A percentile compares a stretch with the other conserved stretches of the same genome.
Evolutionary conservation across 2,329 filamentous ascomycete species (phyloP).

Genomic region (Helicocarpus griseus): DNA sequence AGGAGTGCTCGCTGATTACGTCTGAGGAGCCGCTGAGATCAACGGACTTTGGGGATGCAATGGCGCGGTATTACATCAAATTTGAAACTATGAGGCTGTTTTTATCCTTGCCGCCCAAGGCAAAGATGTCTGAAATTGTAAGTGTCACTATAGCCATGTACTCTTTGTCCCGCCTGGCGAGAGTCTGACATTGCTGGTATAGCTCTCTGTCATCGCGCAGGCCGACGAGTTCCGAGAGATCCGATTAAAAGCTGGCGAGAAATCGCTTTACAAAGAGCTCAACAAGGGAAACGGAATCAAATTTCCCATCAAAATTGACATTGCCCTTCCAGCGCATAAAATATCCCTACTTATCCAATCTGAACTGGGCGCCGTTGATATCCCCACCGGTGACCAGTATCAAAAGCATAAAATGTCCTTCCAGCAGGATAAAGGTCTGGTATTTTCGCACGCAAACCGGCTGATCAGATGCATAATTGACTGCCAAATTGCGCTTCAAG

Average conservation of each 20-base stretch:
- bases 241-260: constrained; percentile 61
- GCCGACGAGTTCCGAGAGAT: constrained; percentile 65
- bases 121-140: constrained; percentile 60
- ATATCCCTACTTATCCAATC: constrained; percentile 68
- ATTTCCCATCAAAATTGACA: constrained; percentile 59
- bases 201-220: constrained; percentile 59
- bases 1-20: constrained; percentile 49
- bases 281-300: constrained; percentile 61
- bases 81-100: constrained; percentile 71
- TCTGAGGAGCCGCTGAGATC: constrained; percentile 43
- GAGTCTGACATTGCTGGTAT: not conserved
- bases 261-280: constrained; percentile 58
- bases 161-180: not conserved
- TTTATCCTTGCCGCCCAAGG: constrained; percentile 50
- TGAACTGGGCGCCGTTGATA: constrained; percentile 57
- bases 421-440: constrained; percentile 48
- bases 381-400: constrained; percentile 49
- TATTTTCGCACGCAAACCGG: constrained; percentile 61
- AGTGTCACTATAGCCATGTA: constrained; percentile 21
- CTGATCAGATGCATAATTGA: constrained; percentile 68
- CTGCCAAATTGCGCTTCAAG: constrained; percentile 53
- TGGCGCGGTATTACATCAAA: constrained; percentile 73
- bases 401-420: constrained; percentile 48
- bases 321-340: constrained; percentile 61
- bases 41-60: constrained; percentile 66